These are phyloP conservation scores for Eutrema yunnanense DNA, from an alignment of 345 rosid genomes.

Conservation along the genomic window DNA sequence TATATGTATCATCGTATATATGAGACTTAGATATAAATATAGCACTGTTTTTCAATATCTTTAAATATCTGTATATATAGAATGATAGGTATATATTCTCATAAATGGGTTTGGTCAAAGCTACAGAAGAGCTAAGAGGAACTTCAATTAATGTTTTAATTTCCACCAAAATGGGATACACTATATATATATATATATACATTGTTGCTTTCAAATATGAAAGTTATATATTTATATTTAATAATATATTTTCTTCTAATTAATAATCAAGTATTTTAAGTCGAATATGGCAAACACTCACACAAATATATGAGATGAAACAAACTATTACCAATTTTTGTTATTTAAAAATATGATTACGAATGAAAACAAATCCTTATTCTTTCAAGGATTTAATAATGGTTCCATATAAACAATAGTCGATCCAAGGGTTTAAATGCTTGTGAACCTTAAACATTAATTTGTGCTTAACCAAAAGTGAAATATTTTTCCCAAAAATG, in stretches of 20 bases:
- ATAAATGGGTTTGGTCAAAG: constrained; percentile 11
- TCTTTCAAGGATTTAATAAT: background rate
- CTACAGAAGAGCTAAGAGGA: constrained; percentile 5
- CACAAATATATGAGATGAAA: background rate
- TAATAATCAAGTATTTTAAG: background rate
- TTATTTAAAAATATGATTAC: background rate
- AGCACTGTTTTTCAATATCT: background rate
- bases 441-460: background rate
- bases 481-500: background rate
- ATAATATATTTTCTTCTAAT: background rate
- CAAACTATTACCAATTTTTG: background rate
- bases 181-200: background rate
- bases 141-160: background rate
- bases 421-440: background rate
- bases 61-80: background rate
- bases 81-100: background rate
- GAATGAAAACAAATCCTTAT: background rate
- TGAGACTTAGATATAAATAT: background rate
- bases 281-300: background rate
- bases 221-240: background rate
- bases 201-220: background rate
- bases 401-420: background rate
- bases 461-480: background rate
- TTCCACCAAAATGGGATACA: background rate
- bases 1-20: background rate